A percentile compares a stretch with the other conserved stretches of the same genome.
Conservation (phyloP, 495 filamentous ascomycete species). For the Penicillium crystallinum region DNA sequence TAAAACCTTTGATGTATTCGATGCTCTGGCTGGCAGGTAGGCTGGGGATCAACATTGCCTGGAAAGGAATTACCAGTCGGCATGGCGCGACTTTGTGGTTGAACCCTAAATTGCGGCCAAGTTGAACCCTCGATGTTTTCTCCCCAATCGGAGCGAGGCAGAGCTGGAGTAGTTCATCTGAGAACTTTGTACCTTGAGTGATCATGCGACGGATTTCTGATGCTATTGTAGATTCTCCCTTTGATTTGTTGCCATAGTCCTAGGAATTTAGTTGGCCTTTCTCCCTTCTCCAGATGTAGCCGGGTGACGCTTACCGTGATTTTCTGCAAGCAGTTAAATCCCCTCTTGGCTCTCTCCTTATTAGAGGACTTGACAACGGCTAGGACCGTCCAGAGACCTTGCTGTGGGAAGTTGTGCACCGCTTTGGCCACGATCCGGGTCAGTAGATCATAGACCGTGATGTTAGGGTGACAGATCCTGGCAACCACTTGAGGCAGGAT, state of each 20-base stretch:
- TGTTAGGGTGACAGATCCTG: constrained; percentile 80
- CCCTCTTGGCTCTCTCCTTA: constrained; percentile 45
- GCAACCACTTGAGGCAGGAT: constrained; percentile 89
- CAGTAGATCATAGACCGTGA: constrained; percentile 66
- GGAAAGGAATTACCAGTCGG: constrained; percentile 79
- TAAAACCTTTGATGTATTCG: constrained; percentile 64
- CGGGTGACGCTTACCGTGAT: constrained; percentile 28
- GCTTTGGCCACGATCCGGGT: constrained; percentile 76
- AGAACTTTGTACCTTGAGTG: constrained; percentile 71
- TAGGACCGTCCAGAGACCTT: constrained; percentile 89
- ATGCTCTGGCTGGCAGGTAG: constrained; percentile 70
- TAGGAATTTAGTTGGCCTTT: constrained; percentile 26
- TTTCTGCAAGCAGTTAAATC: constrained; percentile 45
- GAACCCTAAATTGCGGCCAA: constrained; percentile 73
- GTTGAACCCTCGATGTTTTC: constrained; percentile 63
- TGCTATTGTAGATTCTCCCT: constrained; percentile 31
- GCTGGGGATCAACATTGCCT: constrained; percentile 75
- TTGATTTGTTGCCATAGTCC: constrained; percentile 42
- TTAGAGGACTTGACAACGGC: constrained; percentile 64
- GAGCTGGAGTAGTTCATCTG: constrained; percentile 73
- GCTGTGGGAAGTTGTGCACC: constrained; percentile 72
- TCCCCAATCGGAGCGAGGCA: constrained; percentile 70
- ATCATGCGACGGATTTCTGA: constrained; percentile 66
- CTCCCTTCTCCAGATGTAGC: background rate
- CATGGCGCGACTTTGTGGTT: constrained; percentile 78